A percentile compares a stretch with the other conserved stretches of the same genome.
phyloP scores from a whole-genome alignment of 768 basidiomycete species.

The Boletus rubroflammeus region DNA sequence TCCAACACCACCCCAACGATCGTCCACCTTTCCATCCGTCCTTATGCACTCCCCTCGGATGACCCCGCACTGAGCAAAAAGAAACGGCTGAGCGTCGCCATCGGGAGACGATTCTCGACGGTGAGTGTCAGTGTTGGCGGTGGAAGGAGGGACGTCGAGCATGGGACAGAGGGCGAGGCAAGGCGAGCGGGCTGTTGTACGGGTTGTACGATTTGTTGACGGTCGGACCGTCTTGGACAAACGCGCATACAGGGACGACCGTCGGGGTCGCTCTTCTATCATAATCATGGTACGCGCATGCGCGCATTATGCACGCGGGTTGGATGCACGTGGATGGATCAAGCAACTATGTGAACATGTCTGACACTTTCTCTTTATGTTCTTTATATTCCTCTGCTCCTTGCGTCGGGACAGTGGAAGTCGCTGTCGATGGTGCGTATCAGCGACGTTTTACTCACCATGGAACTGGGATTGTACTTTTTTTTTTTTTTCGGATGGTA shows the following conservation, averaged over 20 bases:
- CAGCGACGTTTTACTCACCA: not conserved
- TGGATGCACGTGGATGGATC: constrained; percentile 1
- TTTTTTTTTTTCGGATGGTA: not conserved
- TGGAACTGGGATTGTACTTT: not conserved
- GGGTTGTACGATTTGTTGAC: constrained; percentile 39
- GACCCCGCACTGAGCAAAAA: constrained; percentile 57
- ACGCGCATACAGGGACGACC: not conserved
- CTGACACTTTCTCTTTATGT: not conserved
- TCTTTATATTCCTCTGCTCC: not conserved
- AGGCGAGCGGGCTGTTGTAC: constrained; percentile 33
- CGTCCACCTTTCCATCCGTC: constrained; percentile 71
- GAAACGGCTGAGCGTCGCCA: constrained; percentile 31
- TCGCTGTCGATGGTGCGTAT: not conserved
- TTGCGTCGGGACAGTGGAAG: not conserved
- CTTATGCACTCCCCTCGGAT: constrained; percentile 49
- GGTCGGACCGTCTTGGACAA: not conserved
- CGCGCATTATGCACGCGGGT: not conserved
- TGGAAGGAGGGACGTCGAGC: not conserved
- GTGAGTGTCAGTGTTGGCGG: not conserved
- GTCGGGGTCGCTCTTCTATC: not conserved
- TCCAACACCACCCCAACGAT: constrained; percentile 49
- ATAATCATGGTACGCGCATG: not conserved
- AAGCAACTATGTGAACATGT: not conserved
- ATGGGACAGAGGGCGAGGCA: constrained; percentile 13
- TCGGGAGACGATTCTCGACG: constrained; percentile 24